Base-by-base conservation (phyloP, 108 stramenopile species). In the Cyclostephanos invisitatus region DNA sequence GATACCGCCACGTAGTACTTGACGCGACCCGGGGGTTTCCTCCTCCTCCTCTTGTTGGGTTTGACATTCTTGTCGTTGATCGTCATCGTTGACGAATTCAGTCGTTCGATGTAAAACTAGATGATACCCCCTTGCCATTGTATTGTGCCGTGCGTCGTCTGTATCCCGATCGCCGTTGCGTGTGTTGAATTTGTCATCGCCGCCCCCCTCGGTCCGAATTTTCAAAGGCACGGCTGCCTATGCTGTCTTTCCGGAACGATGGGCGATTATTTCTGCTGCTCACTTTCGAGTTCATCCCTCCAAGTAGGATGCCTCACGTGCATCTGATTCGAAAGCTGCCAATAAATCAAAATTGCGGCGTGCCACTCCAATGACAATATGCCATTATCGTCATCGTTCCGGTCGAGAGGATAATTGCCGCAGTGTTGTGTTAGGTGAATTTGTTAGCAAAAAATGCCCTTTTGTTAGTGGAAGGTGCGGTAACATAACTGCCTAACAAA, bases 1-100 rank as follows among this genome's bases (percentile, higher is more conserved):
- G 85, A 88, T 7, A 85, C 25, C 5, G 90, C 90, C 6, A 89
- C 75, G 56, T 69, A 91, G 49, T 85, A 87, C 25, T 83, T 83
- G 1, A 91, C 87, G 40, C 81, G 56, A 20, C 90, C 90, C 4
- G 90, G 90, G 55, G 81, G 76, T 32, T 83, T 80, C 25, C 78
- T 62, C 54, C 49, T 54, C 32, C 18, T 75, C 32, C 32, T 65
- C 2, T 48, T 53, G 15, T 22, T 54, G 64, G 44, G 42, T 8
- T 15, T 21, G 27, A 27, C 3, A 1, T 18, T 21, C 24, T 48
- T 20, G 20, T 64, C 61, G n/a, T n/a, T n/a, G n/a, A n/a, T n/a
- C n/a, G 7, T 55, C 47, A 6, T 50, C n/a, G 15, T 79, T 59
- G 22, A 78, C 40, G 42, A 63, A 69, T 7, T 73, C 78, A 32